phyloP scores from a whole-genome alignment of 768 basidiomycete species.

The Suillus lakei region DNA sequence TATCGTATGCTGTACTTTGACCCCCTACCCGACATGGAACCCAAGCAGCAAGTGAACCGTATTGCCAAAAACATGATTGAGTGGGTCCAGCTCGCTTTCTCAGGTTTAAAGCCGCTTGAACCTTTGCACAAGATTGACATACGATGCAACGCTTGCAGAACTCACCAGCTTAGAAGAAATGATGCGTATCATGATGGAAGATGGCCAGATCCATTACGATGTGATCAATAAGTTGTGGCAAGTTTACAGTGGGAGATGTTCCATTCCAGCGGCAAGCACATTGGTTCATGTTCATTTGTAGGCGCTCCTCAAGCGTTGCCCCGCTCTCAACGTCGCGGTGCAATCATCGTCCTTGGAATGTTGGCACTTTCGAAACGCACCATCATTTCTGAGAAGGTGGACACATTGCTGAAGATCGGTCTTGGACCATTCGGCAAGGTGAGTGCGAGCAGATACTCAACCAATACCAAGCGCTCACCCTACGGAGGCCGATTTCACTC shows the following conservation, averaged over 20 bases:
- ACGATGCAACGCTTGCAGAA: slow-evolving; percentile 91
- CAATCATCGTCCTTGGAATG: slow-evolving; percentile 98
- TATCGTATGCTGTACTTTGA: slow-evolving; percentile 92
- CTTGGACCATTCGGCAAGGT: slow-evolving; percentile 87
- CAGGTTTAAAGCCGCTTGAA: slow-evolving; percentile 5
- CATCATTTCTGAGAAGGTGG: slow-evolving; percentile 82
- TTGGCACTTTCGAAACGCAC: slow-evolving; percentile 82
- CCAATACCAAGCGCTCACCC: background rate
- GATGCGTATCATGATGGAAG: slow-evolving; percentile 95
- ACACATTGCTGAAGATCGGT: slow-evolving; percentile 84
- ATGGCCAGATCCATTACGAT: slow-evolving; percentile 80
- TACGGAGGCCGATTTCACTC: slow-evolving; percentile 77
- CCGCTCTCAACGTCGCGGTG: slow-evolving; percentile 85
- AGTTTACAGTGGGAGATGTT: slow-evolving; percentile 76
- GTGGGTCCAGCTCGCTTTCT: slow-evolving; percentile 47
- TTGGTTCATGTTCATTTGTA: slow-evolving; percentile 31
- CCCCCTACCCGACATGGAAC: slow-evolving; percentile 67
- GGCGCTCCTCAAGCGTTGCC: slow-evolving; percentile 79
- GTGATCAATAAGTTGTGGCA: slow-evolving; percentile 94
- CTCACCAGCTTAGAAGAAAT: slow-evolving; percentile 96
- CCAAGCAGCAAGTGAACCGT: slow-evolving; percentile 87
- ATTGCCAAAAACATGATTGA: slow-evolving; percentile 98
- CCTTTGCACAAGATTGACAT: slow-evolving; percentile 70
- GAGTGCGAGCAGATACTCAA: slow-evolving; percentile 8
- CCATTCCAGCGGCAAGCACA: background rate